Percentiles rank a stretch among this genome's conserved stretches.
These are phyloP conservation scores for Colletotrichum agaves DNA, from an alignment of 2,329 filamentous ascomycete genomes.

Conservation along the genomic window DNA sequence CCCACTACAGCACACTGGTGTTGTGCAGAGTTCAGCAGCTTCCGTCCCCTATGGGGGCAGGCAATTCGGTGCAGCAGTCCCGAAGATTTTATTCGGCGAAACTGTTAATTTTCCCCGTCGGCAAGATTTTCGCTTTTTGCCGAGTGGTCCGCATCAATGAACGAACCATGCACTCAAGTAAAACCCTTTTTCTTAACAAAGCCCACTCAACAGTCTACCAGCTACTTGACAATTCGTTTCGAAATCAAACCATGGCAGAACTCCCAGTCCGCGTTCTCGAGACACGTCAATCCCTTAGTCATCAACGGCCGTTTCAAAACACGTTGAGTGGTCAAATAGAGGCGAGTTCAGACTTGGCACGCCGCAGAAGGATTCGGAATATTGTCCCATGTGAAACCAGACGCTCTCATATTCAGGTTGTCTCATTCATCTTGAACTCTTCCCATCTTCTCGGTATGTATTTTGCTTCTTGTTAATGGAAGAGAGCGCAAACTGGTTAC, in stretches of 20 bases:
- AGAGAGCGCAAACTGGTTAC: no score
- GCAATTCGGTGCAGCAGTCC: constrained; percentile 10
- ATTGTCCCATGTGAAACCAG: neutral
- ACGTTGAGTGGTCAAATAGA: neutral
- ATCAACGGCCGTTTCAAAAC: neutral
- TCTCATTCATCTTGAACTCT: neutral
- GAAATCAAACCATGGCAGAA: neutral
- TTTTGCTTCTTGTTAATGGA: no score
- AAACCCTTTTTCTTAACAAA: no score
- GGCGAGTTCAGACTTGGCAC: constrained; percentile 1
- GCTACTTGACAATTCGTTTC: no score
- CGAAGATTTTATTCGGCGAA: constrained; percentile 13
- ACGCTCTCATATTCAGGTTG: constrained; percentile 1
- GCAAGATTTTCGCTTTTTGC: constrained; percentile 4
- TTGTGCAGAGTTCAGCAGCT: constrained; percentile 5
- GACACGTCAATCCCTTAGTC: neutral
- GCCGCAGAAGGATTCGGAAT: neutral
- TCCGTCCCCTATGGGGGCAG: neutral
- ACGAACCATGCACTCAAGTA: no score
- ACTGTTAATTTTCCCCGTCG: constrained; percentile 17
- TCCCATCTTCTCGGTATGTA: neutral
- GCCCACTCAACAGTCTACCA: neutral
- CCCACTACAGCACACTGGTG: constrained; percentile 5
- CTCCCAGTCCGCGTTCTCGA: no score
- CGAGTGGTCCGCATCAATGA: neutral